A percentile compares a stretch with the other conserved stretches of the same genome.
Conservation (phyloP, 768 basidiomycete species). For the Boletus vermiculosoides region DNA sequence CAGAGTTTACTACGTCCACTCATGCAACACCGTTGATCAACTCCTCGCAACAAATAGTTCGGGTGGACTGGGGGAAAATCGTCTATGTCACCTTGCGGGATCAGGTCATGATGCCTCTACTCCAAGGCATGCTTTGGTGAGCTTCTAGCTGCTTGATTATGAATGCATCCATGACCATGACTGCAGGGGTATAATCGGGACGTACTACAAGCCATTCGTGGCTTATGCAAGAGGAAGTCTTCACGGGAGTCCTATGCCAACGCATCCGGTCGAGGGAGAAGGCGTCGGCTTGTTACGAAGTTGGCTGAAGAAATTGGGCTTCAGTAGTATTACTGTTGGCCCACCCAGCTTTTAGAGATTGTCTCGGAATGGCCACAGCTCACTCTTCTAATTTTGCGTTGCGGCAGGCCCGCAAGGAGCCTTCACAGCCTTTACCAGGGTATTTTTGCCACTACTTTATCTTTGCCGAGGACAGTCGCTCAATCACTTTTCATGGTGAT, state of each 20-base stretch:
- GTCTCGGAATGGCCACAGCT: not conserved
- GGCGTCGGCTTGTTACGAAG: slow-evolving; percentile 32
- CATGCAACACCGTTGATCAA: slow-evolving; percentile 31
- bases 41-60: slow-evolving; percentile 37
- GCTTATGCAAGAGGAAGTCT: slow-evolving; percentile 22
- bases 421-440: not conserved
- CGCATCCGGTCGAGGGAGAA: slow-evolving; percentile 27
- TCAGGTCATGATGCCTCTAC: slow-evolving; percentile 63
- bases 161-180: not conserved
- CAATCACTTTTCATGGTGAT: not conserved
- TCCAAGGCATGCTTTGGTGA: slow-evolving; percentile 69
- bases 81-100: slow-evolving; percentile 65
- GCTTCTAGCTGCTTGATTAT: slow-evolving; percentile 16
- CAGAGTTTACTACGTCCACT: slow-evolving; percentile 20
- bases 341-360: slow-evolving; percentile 20
- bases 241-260: slow-evolving; percentile 5
- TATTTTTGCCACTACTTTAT: not conserved
- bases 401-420: not conserved
- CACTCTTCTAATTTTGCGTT: not conserved
- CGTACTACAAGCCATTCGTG: slow-evolving; percentile 33
- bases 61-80: slow-evolving; percentile 56
- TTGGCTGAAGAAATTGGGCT: slow-evolving; percentile 30
- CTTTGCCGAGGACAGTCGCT: not conserved
- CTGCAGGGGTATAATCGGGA: slow-evolving; percentile 31
- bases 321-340: slow-evolving; percentile 29